These are phyloP conservation scores for Globisporangium sylvaticum DNA, from an alignment of 352 stramenopile species.

Conservation along the genomic window DNA sequence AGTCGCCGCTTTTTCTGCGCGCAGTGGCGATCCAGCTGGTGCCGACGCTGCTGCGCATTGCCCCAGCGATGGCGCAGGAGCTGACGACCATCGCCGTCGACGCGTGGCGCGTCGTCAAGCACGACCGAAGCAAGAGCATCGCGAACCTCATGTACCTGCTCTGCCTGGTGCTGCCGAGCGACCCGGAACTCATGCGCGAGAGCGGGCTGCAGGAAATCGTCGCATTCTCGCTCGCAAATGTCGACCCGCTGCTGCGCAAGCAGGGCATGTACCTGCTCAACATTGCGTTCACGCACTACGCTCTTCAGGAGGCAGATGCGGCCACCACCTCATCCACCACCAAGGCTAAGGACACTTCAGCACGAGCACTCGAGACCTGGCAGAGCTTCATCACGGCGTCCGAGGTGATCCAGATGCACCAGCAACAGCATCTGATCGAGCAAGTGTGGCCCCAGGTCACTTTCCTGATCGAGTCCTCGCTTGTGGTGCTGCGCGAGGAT, in stretches of 20 bases:
- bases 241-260: slow-evolving; percentile 60
- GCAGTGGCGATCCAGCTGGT: slow-evolving; percentile 46
- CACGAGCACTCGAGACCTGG: slow-evolving; percentile 32
- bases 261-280: slow-evolving; percentile 69
- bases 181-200: slow-evolving; percentile 37
- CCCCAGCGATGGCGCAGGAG: slow-evolving; percentile 3
- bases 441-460: slow-evolving; percentile 80
- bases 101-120: slow-evolving; percentile 18
- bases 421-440: slow-evolving; percentile 79
- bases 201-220: slow-evolving; percentile 42
- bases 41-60: slow-evolving; percentile 29
- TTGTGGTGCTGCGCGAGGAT: slow-evolving; percentile 21
- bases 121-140: slow-evolving; percentile 15
- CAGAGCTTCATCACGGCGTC: slow-evolving; percentile 69
- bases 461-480: slow-evolving; percentile 35
- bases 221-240: slow-evolving; percentile 43
- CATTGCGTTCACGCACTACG: slow-evolving; percentile 53
- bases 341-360: slow-evolving; percentile 3
- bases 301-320: slow-evolving; percentile 9
- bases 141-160: slow-evolving; percentile 61
- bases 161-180: slow-evolving; percentile 49
- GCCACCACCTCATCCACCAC: neutral
- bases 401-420: slow-evolving; percentile 81
- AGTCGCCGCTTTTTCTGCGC: slow-evolving; percentile 39
- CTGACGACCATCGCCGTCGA: slow-evolving; percentile 22